Evolutionary conservation across 2,329 filamentous ascomycete genomes (phyloP), one percentile per base, ranked within the genome.

Genomic region (Coniochaeta sp.): DNA sequence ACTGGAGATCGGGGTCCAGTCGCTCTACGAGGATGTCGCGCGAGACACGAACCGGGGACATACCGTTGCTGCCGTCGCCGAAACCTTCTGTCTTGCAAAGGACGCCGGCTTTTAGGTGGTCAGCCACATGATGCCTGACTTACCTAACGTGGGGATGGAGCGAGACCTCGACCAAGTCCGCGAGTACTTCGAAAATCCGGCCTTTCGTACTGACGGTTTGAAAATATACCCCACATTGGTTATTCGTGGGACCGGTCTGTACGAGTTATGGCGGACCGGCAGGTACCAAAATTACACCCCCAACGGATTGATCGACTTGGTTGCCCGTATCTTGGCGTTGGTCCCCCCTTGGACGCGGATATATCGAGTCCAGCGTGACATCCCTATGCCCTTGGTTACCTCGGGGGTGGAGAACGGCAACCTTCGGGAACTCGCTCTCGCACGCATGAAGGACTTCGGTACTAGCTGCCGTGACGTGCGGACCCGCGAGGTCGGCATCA

Each of bases 361-460:
- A 69, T 99, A 99, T 78, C 91, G 95, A 62, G 95, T 99, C 0
- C 95, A 99, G 78, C 87, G 95, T 72, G 95, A 99, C 75, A 99
- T 99, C 61, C 95, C 95, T n/a, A 99, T 99, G 95, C 95, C 95
- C 0, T 82, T 99, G 26, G 96, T 99, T n/a, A 98, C 95, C 0
- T 96, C 93, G 0, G 95, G 95, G 44, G 95, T 99, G 0, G 95
- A 99, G 76, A 99, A 99, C 67, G 95, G 95, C 62, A 99, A 99
- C 71, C 79, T 99, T 42, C 87, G 95, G 63, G 95, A 99, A 74
- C 79, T 99, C 56, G 93, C 95, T 0, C 79, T 99, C 59, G 92
- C 93, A n/a, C 84, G 95, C 24, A 99, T 99, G 96, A 97, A 97
- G 75, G 95, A 99, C 72, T 98, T 99, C 67, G 96, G 96, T 57